Base-by-base conservation (phyloP, 495 filamentous ascomycete species). In the Hyaloscypha variabilis region DNA sequence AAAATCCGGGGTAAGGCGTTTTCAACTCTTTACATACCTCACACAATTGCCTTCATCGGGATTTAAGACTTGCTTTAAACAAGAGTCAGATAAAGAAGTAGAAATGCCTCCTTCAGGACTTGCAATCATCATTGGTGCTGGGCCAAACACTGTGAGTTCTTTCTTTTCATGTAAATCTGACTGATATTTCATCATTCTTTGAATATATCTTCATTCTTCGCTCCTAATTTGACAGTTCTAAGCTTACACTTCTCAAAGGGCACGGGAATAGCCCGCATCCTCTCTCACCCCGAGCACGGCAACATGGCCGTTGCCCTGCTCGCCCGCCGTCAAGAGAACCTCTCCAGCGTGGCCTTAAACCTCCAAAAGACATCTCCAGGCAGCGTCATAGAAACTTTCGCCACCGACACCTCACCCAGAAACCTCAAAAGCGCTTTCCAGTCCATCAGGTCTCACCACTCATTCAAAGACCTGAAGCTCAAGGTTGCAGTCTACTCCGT, bases 301-400 rank as follows among this genome's bases (percentile, higher is more conserved):
- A 82, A 84, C 69, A 70, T 79, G 24, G 78, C 81, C 50, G 74
- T 84, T 25, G 79, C 81, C 26, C 71, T 84, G 21, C 76, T 83
- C 49, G 78, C 81, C 17, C 75, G 81, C 0, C 72, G 75, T 1
- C 65, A 69, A 10, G 76, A 78, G 34, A 71, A 73, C 19, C 76
- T 84, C 28, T 66, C 74, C 34, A 69, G 73, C n/a, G 68, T 82
- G 24, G 68, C 66, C 21, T 59, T 67, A 21, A 68, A 67, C 21
- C 70, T 82, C 23, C 68, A 70, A 23, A 71, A 75, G 26, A 68
- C 75, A n/a, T 71, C 69, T n/a, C 76, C 77, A 2, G 69, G 70
- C 29, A 73, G 70, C 51, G 72, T 77, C 28, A 67, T 81, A 67
- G 78, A 82, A 69, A 71, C 74, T 19, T 83, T 83, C 72, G 71